Base-by-base conservation (phyloP, 192 early-diverging fungal genomes). In the Pilaira anomala region DNA sequence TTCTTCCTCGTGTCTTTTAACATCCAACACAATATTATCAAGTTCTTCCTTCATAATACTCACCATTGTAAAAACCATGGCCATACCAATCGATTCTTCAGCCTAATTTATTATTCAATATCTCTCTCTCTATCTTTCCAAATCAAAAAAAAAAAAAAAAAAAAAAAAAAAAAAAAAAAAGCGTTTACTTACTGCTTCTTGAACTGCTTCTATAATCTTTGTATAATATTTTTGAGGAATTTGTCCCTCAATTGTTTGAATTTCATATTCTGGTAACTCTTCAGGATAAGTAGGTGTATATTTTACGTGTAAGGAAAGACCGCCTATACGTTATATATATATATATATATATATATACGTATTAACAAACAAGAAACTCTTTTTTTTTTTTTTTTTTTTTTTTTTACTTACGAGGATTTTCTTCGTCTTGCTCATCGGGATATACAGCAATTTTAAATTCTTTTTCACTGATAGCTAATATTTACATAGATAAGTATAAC, bases 31-130 rank as follows among this genome's bases (percentile, higher is more conserved):
- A 28, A 88, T 66, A 48, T 83, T 73, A 50, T 83, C 85, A 24
- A 93, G 62, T 0, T 65, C 67, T 62, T 98, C 96, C 66, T 91
- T 91, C 14, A 93, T 79, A 2, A 76, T 68, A 3, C 88, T 79
- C 3, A 83, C 86, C 81, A 98, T 81, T 24, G 85, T 84, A 69
- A 98, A 98, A 22, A 93, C 83, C 91, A 95, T 94, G 41, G 85
- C 92, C 90, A 96, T 95, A 21, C 95, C 95, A 50, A 94, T 65
- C 65, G 83, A 85, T 45, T 90, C 85, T 51, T 91, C 86, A 13
- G 65, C 83, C 83, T 85, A 62, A 18, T 64, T n/a, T n/a, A n/a
- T n/a, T n/a, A n/a, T n/a, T n/a, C n/a, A n/a, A n/a, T n/a, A n/a
- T n/a, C 19, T 16, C 19, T 41, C 3, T 68, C 30, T n/a, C 25